Conservation (phyloP, 2,329 filamentous ascomycete species). For the Trematosphaeria pertusa region DNA sequence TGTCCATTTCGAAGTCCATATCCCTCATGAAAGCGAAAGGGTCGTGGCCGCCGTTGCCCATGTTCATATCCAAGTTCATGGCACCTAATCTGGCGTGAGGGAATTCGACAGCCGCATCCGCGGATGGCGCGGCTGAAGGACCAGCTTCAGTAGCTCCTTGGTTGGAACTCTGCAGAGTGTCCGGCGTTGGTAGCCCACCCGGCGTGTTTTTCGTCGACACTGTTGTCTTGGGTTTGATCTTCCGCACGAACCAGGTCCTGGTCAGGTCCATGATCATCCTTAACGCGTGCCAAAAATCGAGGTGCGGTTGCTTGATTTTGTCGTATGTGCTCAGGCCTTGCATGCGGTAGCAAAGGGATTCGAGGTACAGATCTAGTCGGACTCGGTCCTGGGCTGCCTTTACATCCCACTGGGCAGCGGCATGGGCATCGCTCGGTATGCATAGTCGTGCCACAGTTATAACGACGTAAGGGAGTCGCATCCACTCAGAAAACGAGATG, state of each 20-base stretch:
- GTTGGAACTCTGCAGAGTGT: conserved; percentile 8
- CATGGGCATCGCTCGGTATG: conserved; percentile 32
- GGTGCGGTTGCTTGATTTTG: conserved; percentile 28
- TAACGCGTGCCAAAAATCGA: conserved; percentile 43
- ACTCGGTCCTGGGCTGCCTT: conserved; percentile 40
- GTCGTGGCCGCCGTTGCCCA: conserved; percentile 13
- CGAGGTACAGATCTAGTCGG: conserved; percentile 40
- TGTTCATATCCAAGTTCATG: conserved; percentile 8
- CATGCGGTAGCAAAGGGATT: conserved; percentile 44
- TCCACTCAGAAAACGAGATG: conserved; percentile 43
- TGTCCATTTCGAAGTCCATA: conserved; percentile 42
- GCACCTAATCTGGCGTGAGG: conserved; percentile 2
- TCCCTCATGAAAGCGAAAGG: conserved; percentile 32
- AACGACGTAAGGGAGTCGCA: conserved; percentile 38
- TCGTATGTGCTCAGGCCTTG: conserved; percentile 35
- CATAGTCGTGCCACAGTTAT: conserved; percentile 38
- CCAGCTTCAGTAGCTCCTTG: background rate
- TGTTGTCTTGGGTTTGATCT: conserved; percentile 20
- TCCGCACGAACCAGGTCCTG: conserved; percentile 36
- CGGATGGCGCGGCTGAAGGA: conserved; percentile 1
- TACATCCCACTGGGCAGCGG: conserved; percentile 37
- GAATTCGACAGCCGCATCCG: background rate
- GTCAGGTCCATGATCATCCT: conserved; percentile 39
- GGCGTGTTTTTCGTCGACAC: conserved; percentile 4
- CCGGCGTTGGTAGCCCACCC: conserved; percentile 12